Evolutionary conservation across 768 basidiomycete species (phyloP).

Genomic region (Mycena pura): DNA sequence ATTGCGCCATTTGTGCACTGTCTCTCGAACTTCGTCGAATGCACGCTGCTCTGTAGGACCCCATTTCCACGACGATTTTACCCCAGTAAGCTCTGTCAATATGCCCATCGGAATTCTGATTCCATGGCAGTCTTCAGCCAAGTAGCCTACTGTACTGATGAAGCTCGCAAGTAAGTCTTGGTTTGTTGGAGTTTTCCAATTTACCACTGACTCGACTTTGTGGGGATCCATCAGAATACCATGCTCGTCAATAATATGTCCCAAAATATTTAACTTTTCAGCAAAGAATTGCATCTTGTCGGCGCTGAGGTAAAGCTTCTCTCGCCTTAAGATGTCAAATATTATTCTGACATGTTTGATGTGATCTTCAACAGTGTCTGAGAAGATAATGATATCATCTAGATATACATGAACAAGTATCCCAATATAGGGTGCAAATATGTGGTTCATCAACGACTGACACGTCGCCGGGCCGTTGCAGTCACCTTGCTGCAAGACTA

Average conservation of each 20-base stretch:
- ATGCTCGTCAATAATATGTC: constrained; percentile 41
- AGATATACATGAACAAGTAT: constrained; percentile 35
- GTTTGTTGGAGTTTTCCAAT: constrained; percentile 44
- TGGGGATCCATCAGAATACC: constrained; percentile 53
- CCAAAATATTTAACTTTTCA: constrained; percentile 38
- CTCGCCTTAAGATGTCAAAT: constrained; percentile 36
- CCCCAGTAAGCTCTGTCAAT: constrained; percentile 34
- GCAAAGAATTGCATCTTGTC: background rate
- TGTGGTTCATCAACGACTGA: constrained; percentile 49
- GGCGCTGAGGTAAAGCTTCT: constrained; percentile 43
- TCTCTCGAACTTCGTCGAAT: constrained; percentile 44
- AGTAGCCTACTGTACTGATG: constrained; percentile 35
- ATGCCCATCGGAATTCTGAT: constrained; percentile 49
- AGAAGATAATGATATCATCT: constrained; percentile 50
- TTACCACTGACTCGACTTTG: constrained; percentile 46
- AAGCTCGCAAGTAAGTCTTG: constrained; percentile 45
- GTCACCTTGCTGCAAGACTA: too few species aligned
- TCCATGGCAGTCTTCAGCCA: constrained; percentile 41
- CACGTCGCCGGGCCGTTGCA: constrained; percentile 40
- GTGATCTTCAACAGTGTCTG: constrained; percentile 43
- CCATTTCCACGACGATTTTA: constrained; percentile 34
- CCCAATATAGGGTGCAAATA: constrained; percentile 41
- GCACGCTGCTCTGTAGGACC: constrained; percentile 37
- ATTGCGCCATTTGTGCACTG: constrained; percentile 24
- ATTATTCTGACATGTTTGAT: constrained; percentile 36